These are phyloP conservation scores for Suhomyces taliae DNA, from an alignment of 1,139 yeast genomes.

Conservation along the genomic window DNA sequence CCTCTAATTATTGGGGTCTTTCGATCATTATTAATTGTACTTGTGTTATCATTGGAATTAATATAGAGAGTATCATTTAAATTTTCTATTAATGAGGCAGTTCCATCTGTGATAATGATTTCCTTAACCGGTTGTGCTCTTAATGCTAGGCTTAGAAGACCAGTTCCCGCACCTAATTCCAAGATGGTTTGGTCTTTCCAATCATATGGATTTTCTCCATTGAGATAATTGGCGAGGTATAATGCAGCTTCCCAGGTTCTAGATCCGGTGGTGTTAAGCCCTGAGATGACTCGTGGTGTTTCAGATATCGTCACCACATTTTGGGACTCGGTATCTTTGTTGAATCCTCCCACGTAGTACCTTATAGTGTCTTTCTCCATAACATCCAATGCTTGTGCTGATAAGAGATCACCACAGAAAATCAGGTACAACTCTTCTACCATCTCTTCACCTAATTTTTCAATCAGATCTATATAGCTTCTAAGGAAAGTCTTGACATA, in stretches of 20 bases:
- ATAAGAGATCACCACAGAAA: conserved; percentile 41
- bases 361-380: conserved; percentile 48
- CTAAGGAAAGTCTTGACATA: conserved; percentile 51
- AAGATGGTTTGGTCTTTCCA: conserved; percentile 35
- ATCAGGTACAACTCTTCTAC: conserved; percentile 53
- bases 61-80: conserved; percentile 45
- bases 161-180: conserved; percentile 92
- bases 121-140: conserved; percentile 25
- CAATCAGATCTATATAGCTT: conserved; percentile 38
- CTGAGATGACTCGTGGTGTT: conserved; percentile 64
- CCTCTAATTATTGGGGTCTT: conserved; percentile 10
- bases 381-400: conserved; percentile 39
- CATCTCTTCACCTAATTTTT: conserved; percentile 26
- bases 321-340: neutral
- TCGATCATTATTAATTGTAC: conserved; percentile 10
- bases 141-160: conserved; percentile 68
- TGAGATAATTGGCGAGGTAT: conserved; percentile 55
- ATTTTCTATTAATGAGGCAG: conserved; percentile 56
- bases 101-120: conserved; percentile 76
- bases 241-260: conserved; percentile 95
- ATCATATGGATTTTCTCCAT: conserved; percentile 10
- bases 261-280: conserved; percentile 80
- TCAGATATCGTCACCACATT: conserved; percentile 50
- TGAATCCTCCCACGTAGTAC: conserved; percentile 40
- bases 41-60: conserved; percentile 27